A percentile compares a stretch with the other conserved stretches of the same genome.
Evolutionary conservation across 73 alveolate genomes (phyloP).

Genomic region (Paramecium sonneborni): DNA sequence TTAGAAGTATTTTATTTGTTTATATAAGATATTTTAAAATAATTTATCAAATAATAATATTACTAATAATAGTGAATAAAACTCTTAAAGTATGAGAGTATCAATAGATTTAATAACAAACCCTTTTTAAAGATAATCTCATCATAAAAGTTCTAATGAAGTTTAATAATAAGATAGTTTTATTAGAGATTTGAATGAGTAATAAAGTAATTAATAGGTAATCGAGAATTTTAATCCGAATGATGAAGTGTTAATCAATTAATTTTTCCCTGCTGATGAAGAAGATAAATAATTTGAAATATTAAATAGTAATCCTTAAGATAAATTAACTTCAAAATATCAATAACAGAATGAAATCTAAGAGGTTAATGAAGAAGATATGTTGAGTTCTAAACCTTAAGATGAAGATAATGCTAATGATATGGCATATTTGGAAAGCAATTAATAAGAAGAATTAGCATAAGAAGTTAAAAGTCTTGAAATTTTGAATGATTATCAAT

Average conservation of each 20-base stretch:
- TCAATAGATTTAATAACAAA: background rate
- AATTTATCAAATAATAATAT: background rate
- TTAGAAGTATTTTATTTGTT: background rate
- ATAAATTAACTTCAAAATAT: background rate
- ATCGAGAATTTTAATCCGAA: background rate
- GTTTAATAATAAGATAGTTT: background rate
- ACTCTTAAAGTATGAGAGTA: background rate
- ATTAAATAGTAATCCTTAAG: background rate
- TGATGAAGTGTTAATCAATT: background rate
- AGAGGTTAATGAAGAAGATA: constrained; percentile 8
- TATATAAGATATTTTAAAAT: constrained; percentile 4
- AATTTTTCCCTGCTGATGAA: constrained; percentile 15
- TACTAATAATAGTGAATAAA: background rate
- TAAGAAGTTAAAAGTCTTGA: background rate
- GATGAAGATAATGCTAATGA: constrained; percentile 11
- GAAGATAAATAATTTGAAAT: constrained; percentile 12
- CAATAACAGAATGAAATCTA: background rate
- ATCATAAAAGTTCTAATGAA: background rate
- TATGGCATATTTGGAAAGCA: constrained; percentile 35
- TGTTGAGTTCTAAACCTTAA: background rate
- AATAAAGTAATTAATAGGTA: background rate
- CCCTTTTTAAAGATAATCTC: background rate
- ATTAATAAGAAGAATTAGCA: background rate
- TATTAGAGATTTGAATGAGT: constrained; percentile 5
- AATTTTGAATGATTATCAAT: constrained; percentile 29